Percentiles rank a stretch among this genome's conserved stretches.
Conservation (phyloP, 139 green algal genomes). For the Closterium sp. region DNA sequence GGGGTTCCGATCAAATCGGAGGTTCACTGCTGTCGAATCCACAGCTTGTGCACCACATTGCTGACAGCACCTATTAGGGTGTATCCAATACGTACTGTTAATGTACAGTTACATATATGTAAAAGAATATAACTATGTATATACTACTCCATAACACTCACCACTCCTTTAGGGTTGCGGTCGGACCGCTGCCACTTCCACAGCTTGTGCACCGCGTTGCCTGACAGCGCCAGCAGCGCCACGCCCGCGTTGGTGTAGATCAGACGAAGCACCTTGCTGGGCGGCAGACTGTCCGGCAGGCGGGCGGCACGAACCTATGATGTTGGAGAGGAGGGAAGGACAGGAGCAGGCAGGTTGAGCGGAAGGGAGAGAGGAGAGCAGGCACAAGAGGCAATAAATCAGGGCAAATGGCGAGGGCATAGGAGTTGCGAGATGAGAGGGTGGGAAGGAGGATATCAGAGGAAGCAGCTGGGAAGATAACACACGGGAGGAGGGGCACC, state of each 20-base stretch:
- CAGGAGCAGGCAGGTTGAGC: neutral
- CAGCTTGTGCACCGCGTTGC: conserved; percentile 50
- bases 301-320: conserved; percentile 24
- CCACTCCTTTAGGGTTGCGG: conserved; percentile 28
- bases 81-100: conserved; percentile 1
- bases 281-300: conserved; percentile 32
- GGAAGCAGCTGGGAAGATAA: neutral
- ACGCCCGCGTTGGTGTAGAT: conserved; percentile 53
- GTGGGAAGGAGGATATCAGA: neutral
- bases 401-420: neutral
- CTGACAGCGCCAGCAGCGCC: conserved; percentile 38
- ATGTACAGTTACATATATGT: neutral
- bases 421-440: too few species aligned
- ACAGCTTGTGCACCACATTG: conserved; percentile 52
- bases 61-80: conserved; percentile 23
- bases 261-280: conserved; percentile 38
- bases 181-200: conserved; percentile 52
- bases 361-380: neutral
- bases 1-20: conserved; percentile 32
- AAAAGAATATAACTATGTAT: too few species aligned
- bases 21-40: conserved; percentile 49
- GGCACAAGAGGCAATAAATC: neutral
- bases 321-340: neutral
- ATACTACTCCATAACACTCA: neutral
- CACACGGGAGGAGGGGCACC: neutral